phyloP scores from a whole-genome alignment of 1,284 basidiomycete genomes.

The Trametes hirsuta region DNA sequence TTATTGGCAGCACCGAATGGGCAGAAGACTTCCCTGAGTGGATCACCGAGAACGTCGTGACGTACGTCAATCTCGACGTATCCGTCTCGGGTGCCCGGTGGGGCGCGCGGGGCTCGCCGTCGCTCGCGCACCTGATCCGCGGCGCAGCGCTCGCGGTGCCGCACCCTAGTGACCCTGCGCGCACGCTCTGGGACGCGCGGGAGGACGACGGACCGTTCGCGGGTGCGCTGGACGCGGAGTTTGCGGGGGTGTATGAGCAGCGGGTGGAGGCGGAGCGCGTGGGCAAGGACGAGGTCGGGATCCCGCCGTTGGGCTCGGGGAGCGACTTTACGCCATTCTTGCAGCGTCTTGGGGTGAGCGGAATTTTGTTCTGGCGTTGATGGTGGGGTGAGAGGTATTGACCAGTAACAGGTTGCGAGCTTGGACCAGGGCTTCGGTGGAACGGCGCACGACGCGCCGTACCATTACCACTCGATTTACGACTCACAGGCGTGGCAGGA shows the following conservation, averaged over 20 bases:
- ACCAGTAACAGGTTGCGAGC: conserved; percentile 48
- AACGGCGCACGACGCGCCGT: conserved; percentile 60
- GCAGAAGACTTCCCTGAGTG: conserved; percentile 88
- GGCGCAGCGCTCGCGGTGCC: conserved; percentile 67
- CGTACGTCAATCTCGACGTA: conserved; percentile 85
- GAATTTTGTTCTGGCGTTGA: neutral
- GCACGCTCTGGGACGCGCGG: conserved; percentile 70
- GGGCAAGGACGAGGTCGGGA: conserved; percentile 32
- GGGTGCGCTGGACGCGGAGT: conserved; percentile 38
- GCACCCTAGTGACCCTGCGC: conserved; percentile 59
- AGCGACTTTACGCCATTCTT: conserved; percentile 86
- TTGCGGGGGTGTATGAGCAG: conserved; percentile 32
- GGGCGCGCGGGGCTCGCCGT: conserved; percentile 63
- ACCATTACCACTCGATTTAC: conserved; percentile 79
- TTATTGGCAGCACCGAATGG: conserved; percentile 89
- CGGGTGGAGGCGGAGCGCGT: conserved; percentile 24
- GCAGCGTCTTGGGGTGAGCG: conserved; percentile 55
- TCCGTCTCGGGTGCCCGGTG: conserved; percentile 75
- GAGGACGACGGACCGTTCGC: conserved; percentile 58
- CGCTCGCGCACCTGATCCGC: conserved; percentile 77
- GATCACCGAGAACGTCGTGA: conserved; percentile 79
- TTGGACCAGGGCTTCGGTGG: conserved; percentile 54
- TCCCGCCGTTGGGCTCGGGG: conserved; percentile 55
- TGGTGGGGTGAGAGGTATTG: neutral
- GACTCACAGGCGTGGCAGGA: conserved; percentile 76